Percentiles rank a stretch among this genome's conserved stretches.
Conservation (phyloP, 345 rosid genomes). For the Sonneratia alba region DNA sequence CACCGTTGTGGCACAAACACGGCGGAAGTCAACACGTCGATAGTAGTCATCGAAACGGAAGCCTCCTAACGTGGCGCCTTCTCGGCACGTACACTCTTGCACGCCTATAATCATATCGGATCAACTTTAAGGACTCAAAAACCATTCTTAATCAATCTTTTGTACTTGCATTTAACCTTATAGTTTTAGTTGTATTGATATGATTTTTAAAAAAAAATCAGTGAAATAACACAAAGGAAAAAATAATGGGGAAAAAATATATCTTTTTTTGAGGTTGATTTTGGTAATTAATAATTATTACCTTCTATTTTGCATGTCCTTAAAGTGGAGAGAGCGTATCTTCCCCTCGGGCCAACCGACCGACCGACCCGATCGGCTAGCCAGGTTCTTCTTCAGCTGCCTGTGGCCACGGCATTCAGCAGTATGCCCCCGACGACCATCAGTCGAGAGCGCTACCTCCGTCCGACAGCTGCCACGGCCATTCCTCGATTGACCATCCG, state of each 20-base stretch:
- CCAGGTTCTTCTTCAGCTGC: constrained; percentile 87
- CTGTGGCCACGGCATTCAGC: constrained; percentile 87
- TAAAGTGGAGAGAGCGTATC: constrained; percentile 69
- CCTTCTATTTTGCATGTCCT: constrained; percentile 96
- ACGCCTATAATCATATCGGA: constrained; percentile 39
- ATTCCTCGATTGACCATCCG: too few relatives aligned
- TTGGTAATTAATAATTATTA: constrained; percentile 3
- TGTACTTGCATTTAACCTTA: too few relatives aligned
- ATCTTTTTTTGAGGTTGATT: too few relatives aligned
- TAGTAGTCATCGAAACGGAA: constrained; percentile 86
- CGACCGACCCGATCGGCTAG: too few relatives aligned
- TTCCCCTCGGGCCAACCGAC: constrained; percentile 75
- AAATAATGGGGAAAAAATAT: too few relatives aligned
- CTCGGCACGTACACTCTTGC: constrained; percentile 86
- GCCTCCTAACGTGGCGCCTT: constrained; percentile 85
- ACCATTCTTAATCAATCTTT: neutral
- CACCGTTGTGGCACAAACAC: constrained; percentile 93
- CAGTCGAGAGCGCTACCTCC: constrained; percentile 86
- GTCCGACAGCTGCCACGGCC: too few relatives aligned
- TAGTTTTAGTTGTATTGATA: too few relatives aligned
- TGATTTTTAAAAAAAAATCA: too few relatives aligned
- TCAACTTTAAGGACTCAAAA: neutral
- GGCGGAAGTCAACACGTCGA: constrained; percentile 92
- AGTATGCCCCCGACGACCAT: constrained; percentile 85
- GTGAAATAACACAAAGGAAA: too few relatives aligned